Conservation (phyloP, 75 land plant genomes). For the Larix kaempferi region DNA sequence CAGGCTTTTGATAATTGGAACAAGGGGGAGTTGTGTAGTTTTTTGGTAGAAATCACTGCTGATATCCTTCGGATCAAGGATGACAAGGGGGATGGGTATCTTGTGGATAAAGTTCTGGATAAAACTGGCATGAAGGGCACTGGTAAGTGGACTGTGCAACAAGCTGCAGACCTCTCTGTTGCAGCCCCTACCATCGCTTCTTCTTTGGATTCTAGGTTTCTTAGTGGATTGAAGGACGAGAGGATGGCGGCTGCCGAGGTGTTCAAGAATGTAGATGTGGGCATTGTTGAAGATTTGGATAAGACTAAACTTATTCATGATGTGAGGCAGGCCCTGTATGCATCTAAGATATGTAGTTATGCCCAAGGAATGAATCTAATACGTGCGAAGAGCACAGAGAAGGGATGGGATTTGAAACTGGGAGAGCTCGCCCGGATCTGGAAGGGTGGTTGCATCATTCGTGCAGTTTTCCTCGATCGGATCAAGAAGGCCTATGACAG, state of each 20-base stretch:
- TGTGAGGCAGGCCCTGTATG: conserved; percentile 29
- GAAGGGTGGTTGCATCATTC: conserved; percentile 57
- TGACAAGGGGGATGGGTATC: conserved; percentile 25
- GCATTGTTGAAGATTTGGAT: conserved; percentile 11
- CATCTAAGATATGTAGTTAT: conserved; percentile 39
- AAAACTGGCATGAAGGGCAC: conserved; percentile 49
- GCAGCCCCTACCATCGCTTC: conserved; percentile 51
- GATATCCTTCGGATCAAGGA: conserved; percentile 47
- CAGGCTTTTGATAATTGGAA: conserved; percentile 43
- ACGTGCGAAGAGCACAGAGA: conserved; percentile 49
- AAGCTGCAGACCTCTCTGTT: conserved; percentile 46
- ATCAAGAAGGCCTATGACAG: conserved; percentile 49
- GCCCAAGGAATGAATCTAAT: conserved; percentile 41
- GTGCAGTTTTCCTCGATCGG: conserved; percentile 30
- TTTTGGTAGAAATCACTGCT: conserved; percentile 46
- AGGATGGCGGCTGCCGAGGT: conserved; percentile 19
- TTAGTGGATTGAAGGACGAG: conserved; percentile 44
- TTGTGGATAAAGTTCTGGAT: conserved; percentile 46
- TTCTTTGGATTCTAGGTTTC: conserved; percentile 28
- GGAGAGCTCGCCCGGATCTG: conserved; percentile 54
- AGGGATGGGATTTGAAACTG: conserved; percentile 37
- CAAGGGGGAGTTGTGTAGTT: conserved; percentile 49
- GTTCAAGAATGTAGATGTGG: conserved; percentile 18
- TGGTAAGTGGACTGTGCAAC: conserved; percentile 57
- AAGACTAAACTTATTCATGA: conserved; percentile 33